Evolutionary conservation across 192 early-diverging fungal genomes (phyloP).

Genomic region (Obelidium mucronatum): DNA sequence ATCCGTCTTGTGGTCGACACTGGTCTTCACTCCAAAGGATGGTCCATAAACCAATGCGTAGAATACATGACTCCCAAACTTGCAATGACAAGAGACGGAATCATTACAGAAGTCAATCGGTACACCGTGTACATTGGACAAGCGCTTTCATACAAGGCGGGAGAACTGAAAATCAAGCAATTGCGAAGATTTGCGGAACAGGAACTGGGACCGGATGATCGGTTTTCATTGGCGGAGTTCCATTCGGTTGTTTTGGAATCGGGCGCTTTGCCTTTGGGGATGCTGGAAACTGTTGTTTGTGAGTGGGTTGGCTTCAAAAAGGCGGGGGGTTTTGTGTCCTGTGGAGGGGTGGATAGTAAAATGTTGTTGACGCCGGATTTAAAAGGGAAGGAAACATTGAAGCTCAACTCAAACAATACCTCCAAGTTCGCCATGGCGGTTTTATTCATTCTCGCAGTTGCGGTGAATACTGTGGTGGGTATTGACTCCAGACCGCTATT

Average conservation of each 20-base stretch:
- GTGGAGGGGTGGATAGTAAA: too few relatives aligned
- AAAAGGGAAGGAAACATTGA: too few relatives aligned
- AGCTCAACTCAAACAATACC: too few relatives aligned
- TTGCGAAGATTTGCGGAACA: constrained; percentile 34
- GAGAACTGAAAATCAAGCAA: constrained; percentile 45
- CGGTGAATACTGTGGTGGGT: too few relatives aligned
- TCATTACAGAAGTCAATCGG: constrained; percentile 38
- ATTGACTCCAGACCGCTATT: too few relatives aligned
- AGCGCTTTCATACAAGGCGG: constrained; percentile 45
- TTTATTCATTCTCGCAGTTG: too few relatives aligned
- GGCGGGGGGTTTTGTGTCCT: too few relatives aligned
- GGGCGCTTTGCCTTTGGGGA: constrained; percentile 17
- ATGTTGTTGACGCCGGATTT: too few relatives aligned
- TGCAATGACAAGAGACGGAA: background rate
- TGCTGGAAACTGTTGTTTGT: constrained; percentile 22
- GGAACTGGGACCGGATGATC: constrained; percentile 26
- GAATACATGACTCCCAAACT: constrained; percentile 28
- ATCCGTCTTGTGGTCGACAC: constrained; percentile 47
- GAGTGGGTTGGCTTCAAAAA: too few relatives aligned
- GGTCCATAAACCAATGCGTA: constrained; percentile 37
- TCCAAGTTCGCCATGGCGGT: too few relatives aligned
- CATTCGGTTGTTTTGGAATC: constrained; percentile 34
- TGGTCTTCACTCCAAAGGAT: constrained; percentile 43
- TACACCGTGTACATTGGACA: constrained; percentile 41
- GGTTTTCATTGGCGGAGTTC: constrained; percentile 43